phyloP scores from a whole-genome alignment of 176 grass and related monocot species.

The Secale cereale region DNA sequence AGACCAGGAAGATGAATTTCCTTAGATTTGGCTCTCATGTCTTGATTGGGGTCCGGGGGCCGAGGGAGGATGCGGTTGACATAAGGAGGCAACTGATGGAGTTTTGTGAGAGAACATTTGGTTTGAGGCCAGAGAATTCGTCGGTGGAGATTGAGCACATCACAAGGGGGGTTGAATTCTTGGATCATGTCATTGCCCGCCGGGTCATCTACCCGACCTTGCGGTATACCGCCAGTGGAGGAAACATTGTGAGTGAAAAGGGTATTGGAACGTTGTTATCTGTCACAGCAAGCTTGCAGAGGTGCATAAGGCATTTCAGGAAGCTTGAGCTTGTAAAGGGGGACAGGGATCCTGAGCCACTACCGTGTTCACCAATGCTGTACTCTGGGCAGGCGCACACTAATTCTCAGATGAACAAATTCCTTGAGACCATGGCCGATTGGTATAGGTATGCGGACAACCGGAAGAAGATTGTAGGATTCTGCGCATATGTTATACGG shows the following conservation, averaged over 20 bases:
- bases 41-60: constrained; percentile 83
- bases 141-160: constrained; percentile 94
- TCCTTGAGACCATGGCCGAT: constrained; percentile 94
- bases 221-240: constrained; percentile 72
- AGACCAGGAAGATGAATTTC: constrained; percentile 90
- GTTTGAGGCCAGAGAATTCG: constrained; percentile 72
- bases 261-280: constrained; percentile 81
- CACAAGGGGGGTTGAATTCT: constrained; percentile 87
- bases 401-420: constrained; percentile 99
- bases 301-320: constrained; percentile 85
- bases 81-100: constrained; percentile 69
- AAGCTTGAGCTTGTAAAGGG: constrained; percentile 94
- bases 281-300: constrained; percentile 73
- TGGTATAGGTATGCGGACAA: constrained; percentile 95
- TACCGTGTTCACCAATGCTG: constrained; percentile 77
- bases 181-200: constrained; percentile 84
- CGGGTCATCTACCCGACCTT: constrained; percentile 90
- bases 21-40: constrained; percentile 76
- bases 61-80: constrained; percentile 71
- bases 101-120: constrained; percentile 73
- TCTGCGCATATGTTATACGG: constrained; percentile 87
- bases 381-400: constrained; percentile 94
- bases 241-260: constrained; percentile 77
- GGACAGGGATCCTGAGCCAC: constrained; percentile 78
- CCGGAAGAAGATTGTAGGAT: constrained; percentile 90